Conservation (phyloP, 495 filamentous ascomycete genomes). For the Penicillium longicatenatum region DNA sequence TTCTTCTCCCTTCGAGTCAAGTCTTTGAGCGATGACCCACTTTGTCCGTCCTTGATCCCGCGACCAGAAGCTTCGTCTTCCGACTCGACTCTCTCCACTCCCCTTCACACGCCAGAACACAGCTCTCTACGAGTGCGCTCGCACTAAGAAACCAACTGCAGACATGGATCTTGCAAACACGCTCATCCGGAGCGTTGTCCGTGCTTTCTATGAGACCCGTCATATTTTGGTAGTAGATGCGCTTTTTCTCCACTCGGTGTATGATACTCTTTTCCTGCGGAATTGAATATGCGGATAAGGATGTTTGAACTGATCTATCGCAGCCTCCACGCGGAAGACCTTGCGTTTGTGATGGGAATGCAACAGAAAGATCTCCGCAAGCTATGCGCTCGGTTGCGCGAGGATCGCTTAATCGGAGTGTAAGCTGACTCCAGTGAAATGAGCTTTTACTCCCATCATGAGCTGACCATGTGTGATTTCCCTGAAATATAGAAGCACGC, state of each 20-base stretch:
- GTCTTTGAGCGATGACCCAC: slow-evolving; percentile 1
- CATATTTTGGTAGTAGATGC: slow-evolving; percentile 92
- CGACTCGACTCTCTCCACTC: not conserved
- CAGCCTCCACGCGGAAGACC: slow-evolving; percentile 82
- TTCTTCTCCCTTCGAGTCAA: not conserved
- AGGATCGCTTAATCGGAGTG: slow-evolving; percentile 83
- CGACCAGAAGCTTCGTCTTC: slow-evolving; percentile 5
- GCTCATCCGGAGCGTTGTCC: slow-evolving; percentile 83
- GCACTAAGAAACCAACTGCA: slow-evolving; percentile 1
- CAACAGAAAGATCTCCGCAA: slow-evolving; percentile 88
- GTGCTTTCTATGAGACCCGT: slow-evolving; percentile 89
- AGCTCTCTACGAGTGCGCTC: not conserved
- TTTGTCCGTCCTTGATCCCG: slow-evolving; percentile 2
- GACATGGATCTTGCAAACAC: slow-evolving; percentile 83
- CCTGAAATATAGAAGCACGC: slow-evolving; percentile 61
- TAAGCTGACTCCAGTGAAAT: slow-evolving; percentile 39
- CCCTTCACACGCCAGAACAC: not conserved
- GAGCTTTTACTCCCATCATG: not conserved
- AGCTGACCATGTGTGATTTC: slow-evolving; percentile 9
- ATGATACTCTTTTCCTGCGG: slow-evolving; percentile 33
- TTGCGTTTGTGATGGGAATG: slow-evolving; percentile 81
- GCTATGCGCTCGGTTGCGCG: slow-evolving; percentile 76
- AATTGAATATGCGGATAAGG: slow-evolving; percentile 7
- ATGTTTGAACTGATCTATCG: slow-evolving; percentile 10
- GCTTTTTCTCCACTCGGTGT: slow-evolving; percentile 87